A percentile compares a stretch with the other conserved stretches of the same genome.
phyloP scores from a whole-genome alignment of 176 grass and related monocot species.

The Hordeum vulgare region MorexV3_pseudomolecules_assembly NC_058524.1:106219904-106220403 shows the following conservation, averaged over 20 bases:
- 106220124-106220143: background rate
- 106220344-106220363: background rate
- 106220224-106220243: background rate
- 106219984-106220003: background rate
- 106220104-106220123: background rate
- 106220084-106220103: background rate
- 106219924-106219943: background rate
- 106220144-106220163: background rate
- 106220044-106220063: background rate
- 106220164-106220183: background rate
- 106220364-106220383: background rate
- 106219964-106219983: background rate
- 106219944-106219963: background rate
- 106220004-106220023: background rate
- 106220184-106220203: background rate
- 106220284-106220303: background rate
- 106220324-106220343: background rate
- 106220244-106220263: background rate
- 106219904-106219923: background rate
- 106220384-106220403: background rate
- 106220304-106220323: constrained; percentile 21
- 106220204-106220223: background rate
- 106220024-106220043: background rate
- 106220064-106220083: background rate
- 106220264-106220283: background rate